These are phyloP conservation scores for Leccinum cinnamomeum DNA, from an alignment of 1,284 basidiomycete species.

Conservation along the genomic window DNA sequence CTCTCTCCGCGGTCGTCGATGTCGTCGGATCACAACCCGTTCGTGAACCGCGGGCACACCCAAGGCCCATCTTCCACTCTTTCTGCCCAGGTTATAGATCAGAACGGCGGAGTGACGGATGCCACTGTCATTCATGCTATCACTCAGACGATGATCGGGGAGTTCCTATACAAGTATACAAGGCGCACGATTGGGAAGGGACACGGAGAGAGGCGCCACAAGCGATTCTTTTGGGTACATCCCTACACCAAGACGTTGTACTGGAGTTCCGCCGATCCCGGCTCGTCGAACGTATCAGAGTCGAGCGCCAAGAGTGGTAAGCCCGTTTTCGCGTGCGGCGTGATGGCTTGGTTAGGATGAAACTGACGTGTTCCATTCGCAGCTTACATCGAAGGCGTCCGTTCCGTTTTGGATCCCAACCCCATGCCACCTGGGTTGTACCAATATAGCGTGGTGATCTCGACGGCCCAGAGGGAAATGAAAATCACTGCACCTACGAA, in stretches of 20 bases:
- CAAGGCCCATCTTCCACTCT: conserved; percentile 36
- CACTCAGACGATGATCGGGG: conserved; percentile 99
- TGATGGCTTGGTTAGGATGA: conserved; percentile 7
- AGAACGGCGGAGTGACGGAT: conserved; percentile 59
- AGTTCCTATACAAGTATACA: conserved; percentile 98
- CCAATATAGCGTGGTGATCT: conserved; percentile 90
- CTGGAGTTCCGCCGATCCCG: conserved; percentile 96
- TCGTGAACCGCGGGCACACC: conserved; percentile 39
- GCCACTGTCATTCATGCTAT: conserved; percentile 91
- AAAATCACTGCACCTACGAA: conserved; percentile 94
- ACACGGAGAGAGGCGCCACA: conserved; percentile 88
- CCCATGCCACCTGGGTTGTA: conserved; percentile 91
- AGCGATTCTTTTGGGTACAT: conserved; percentile 99
- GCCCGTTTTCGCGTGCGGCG: conserved; percentile 37
- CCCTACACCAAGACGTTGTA: conserved; percentile 98
- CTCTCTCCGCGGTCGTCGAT: conserved; percentile 76
- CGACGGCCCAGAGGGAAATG: conserved; percentile 93
- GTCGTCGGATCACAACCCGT: conserved; percentile 67
- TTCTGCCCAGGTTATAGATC: conserved; percentile 37
- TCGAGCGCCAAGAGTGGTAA: conserved; percentile 95
- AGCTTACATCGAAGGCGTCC: conserved; percentile 96
- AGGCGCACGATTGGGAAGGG: conserved; percentile 89
- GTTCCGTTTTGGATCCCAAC: conserved; percentile 89
- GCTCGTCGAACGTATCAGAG: conserved; percentile 82
- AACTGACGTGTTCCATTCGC: conserved; percentile 16